Percentiles rank a stretch among this genome's conserved stretches.
These are phyloP conservation scores for Pythium brachiatum DNA, from an alignment of 352 stramenopile species.

Conservation along the genomic window DNA sequence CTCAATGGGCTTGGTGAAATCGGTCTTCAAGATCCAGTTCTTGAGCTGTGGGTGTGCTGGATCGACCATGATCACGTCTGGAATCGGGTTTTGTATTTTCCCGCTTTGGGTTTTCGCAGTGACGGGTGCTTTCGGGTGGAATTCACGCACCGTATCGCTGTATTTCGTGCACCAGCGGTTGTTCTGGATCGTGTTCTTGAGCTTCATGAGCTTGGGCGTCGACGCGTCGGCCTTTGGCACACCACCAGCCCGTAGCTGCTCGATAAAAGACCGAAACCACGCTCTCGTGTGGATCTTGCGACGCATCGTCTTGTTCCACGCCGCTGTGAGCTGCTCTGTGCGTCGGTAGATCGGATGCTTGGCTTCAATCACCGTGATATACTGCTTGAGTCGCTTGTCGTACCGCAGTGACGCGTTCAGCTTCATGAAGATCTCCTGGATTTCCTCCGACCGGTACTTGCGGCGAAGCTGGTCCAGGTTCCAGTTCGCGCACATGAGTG, in stretches of 20 bases:
- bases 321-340: conserved; percentile 40
- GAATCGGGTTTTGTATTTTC: conserved; percentile 22
- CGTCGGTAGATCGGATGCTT: conserved; percentile 91
- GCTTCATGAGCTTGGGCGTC: conserved; percentile 63
- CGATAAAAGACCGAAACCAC: conserved; percentile 90
- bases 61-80: conserved; percentile 62
- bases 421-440: conserved; percentile 92
- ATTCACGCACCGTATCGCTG: conserved; percentile 50
- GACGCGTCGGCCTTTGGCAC: conserved; percentile 44
- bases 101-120: conserved; percentile 69
- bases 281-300: conserved; percentile 79
- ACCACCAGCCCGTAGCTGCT: conserved; percentile 70
- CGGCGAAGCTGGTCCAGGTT: conserved; percentile 83
- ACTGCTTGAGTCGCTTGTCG: conserved; percentile 82
- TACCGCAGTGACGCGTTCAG: conserved; percentile 86
- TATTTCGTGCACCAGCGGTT: conserved; percentile 64
- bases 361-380: conserved; percentile 87
- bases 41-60: conserved; percentile 48
- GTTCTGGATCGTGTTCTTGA: conserved; percentile 85
- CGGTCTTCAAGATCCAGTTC: conserved; percentile 68
- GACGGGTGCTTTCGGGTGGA: conserved; percentile 74
- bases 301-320: conserved; percentile 87
- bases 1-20: conserved; percentile 54
- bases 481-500: conserved; percentile 92
- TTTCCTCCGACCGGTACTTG: conserved; percentile 88